A percentile compares a stretch with the other conserved stretches of the same genome.
Conservation (phyloP, 139 green algal species). For the Bryopsis sp. region DNA sequence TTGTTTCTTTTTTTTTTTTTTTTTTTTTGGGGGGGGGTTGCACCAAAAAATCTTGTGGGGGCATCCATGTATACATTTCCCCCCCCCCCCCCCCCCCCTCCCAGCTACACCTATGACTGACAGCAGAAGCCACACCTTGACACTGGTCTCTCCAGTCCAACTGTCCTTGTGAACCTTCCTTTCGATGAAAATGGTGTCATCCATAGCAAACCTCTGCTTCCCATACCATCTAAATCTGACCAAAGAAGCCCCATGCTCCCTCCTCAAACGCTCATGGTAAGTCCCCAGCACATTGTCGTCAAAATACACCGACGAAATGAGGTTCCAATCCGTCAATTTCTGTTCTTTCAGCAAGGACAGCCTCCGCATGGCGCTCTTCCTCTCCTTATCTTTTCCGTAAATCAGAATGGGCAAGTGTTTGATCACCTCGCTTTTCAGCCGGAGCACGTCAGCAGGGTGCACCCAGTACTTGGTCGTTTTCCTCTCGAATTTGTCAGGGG, state of each 20-base stretch:
- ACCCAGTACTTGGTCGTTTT: constrained; percentile 78
- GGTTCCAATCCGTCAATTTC: constrained; percentile 6
- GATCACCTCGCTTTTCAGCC: constrained; percentile 51
- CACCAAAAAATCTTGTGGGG: too few relatives aligned
- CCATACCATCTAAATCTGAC: constrained; percentile 58
- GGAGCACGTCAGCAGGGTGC: constrained; percentile 41
- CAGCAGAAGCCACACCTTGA: constrained; percentile 71
- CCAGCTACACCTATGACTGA: too few relatives aligned
- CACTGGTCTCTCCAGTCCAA: constrained; percentile 53
- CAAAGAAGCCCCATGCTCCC: constrained; percentile 47
- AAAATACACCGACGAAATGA: constrained; percentile 59
- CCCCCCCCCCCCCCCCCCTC: too few relatives aligned
- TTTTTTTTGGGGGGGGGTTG: too few relatives aligned
- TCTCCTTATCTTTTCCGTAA: constrained; percentile 37
- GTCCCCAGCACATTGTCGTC: constrained; percentile 45
- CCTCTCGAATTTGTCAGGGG: constrained; percentile 33
- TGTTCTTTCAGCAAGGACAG: constrained; percentile 17
- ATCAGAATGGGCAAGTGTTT: constrained; percentile 72
- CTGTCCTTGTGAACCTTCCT: constrained; percentile 68
- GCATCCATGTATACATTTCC: too few relatives aligned
- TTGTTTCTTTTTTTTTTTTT: too few relatives aligned
- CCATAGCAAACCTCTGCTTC: background rate
- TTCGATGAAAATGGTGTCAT: constrained; percentile 71
- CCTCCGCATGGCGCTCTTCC: constrained; percentile 7
- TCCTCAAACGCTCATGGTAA: constrained; percentile 55